Percentiles rank a stretch among this genome's conserved stretches.
Evolutionary conservation across 78 protist species (phyloP).

Genomic region (Dictyostelium discoideum): DNA sequence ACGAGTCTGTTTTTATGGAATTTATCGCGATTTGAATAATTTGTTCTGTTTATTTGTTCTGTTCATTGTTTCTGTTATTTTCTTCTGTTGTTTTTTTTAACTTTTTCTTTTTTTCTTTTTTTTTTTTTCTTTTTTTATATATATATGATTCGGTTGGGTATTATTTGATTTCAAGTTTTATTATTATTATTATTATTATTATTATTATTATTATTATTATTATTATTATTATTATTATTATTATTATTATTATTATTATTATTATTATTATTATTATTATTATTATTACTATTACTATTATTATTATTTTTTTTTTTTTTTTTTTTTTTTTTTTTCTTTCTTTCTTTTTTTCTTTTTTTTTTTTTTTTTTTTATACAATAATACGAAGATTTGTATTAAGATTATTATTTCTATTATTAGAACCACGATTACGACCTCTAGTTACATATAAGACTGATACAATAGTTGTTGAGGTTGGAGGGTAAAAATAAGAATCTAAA

Average conservation of each 20-base stretch:
- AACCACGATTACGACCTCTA: not conserved
- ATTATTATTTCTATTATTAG: not conserved
- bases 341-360: not conserved
- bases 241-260: not conserved
- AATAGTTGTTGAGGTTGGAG: slow-evolving; percentile 62
- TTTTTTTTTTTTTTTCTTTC: no score
- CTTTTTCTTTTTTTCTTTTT: no score
- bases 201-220: not conserved
- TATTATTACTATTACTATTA: not conserved
- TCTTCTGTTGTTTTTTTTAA: not conserved
- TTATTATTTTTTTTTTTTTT: no score
- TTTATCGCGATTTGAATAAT: not conserved
- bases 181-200: not conserved
- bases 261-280: not conserved
- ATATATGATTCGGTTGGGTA: not conserved
- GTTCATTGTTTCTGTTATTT: not conserved
- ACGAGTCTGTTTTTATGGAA: not conserved
- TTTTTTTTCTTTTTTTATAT: no score
- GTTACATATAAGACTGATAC: slow-evolving; percentile 21
- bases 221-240: not conserved
- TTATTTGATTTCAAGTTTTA: not conserved
- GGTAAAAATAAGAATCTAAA: slow-evolving; percentile 43
- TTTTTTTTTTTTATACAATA: not conserved
- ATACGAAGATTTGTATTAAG: not conserved
- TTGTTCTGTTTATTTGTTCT: not conserved